These are phyloP conservation scores for Aegilops bicornis DNA, from an alignment of 176 grass and related monocot species.

Conservation along the genomic window DNA sequence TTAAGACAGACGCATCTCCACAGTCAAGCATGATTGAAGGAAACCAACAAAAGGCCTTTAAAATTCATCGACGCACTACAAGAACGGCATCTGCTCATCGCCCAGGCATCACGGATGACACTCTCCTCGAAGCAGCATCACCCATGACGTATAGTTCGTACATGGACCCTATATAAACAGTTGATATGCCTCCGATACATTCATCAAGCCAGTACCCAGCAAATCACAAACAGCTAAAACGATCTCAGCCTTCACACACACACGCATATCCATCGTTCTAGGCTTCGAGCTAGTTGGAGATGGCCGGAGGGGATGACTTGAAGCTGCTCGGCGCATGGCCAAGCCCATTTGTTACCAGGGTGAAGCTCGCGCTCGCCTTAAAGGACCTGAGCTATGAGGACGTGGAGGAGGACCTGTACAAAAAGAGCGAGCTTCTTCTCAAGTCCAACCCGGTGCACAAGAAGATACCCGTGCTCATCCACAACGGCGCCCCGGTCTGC, in stretches of 20 bases:
- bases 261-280: too few species aligned
- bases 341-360: not conserved
- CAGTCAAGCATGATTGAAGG: not conserved
- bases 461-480: not conserved
- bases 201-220: not conserved
- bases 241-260: too few species aligned
- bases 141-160: too few species aligned
- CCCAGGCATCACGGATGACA: too few species aligned
- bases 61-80: not conserved
- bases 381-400: conserved; percentile 30
- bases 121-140: too few species aligned
- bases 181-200: too few species aligned
- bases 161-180: not conserved
- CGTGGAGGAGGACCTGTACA: not conserved
- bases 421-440: not conserved
- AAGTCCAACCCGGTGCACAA: not conserved
- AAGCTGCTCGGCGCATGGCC: not conserved
- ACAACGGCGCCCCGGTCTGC: not conserved
- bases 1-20: not conserved
- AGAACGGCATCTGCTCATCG: not conserved
- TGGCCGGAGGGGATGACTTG: not conserved
- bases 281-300: not conserved
- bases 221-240: not conserved
- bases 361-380: not conserved
- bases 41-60: not conserved